Base-by-base conservation (phyloP, 2,329 filamentous ascomycete genomes). In the Tricladium varicosporioides region DNA sequence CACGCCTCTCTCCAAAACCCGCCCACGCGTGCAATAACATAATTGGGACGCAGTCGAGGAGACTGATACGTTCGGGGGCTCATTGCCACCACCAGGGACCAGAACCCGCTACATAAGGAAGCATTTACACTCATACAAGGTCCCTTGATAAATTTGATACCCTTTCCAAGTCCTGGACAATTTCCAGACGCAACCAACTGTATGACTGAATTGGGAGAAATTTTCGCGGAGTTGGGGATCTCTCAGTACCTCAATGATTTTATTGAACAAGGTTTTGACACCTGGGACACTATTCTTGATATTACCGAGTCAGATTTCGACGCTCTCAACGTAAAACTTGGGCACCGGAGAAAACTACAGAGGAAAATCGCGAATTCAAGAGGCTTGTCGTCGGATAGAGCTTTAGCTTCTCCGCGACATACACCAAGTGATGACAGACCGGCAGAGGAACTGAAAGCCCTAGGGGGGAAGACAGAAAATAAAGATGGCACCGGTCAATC, bases 271-370 rank as follows among this genome's bases (percentile, higher is more conserved):
- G 90, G 90, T 2, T 94, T 94, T 71, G 90, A 94, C 71, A 85
- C 86, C 10, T 93, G 90, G 90, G 88, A 91, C 33, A 92, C 87
- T 1, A 86, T 93, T 54, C 78, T 92, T 51, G 89, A 93, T 69
- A 92, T 94, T 53, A 91, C 89, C 59, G 90, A 93, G 72, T 89
- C 88, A 19, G 90, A 94, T 68, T 78, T 94, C 59, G 88, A 90
- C 75, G 80, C 81, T 43, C 77, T 94, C 53, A 85, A 84, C 56
- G 88, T 94, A 53, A 92, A 92, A 70, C 80, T 92, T 56, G 90
- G 90, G 19, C 89, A 94, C 72, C 81, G 90, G 69, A 83, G 90
- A 87, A 91, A 91, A 80, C 78, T 94, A n/a, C 90, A 94, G 75
- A 80, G 89, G 60, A 87, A 87, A 51, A 93, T 94, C 68, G 88